Evolutionary conservation across 2,329 filamentous ascomycete species (phyloP).

Genomic region (Arthrobotrys musiformis): DNA sequence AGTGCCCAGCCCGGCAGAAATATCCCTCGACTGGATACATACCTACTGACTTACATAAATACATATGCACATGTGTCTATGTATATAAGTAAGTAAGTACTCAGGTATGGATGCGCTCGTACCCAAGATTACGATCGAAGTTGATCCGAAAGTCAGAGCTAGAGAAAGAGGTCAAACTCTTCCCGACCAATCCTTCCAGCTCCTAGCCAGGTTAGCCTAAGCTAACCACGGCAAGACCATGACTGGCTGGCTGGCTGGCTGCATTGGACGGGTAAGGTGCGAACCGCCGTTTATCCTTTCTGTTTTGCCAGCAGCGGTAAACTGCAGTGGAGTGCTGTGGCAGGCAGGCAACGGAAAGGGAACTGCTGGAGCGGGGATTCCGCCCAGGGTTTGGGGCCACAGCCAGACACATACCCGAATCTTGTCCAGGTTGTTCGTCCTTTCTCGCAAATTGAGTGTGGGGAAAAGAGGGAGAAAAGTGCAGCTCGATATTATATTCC

Average conservation of each 20-base stretch:
- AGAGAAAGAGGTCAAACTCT: not conserved
- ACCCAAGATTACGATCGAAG: not conserved
- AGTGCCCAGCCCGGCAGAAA: constrained; percentile 4
- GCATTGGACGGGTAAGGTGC: constrained; percentile 39
- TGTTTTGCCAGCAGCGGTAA: constrained; percentile 40
- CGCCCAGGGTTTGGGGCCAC: constrained; percentile 45
- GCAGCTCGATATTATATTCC: not conserved
- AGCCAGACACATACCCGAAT: constrained; percentile 39
- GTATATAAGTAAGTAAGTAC: too few relatives aligned
- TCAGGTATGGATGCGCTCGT: too few relatives aligned
- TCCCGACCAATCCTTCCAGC: constrained; percentile 9
- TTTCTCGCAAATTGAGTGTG: constrained; percentile 14
- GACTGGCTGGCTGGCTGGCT: not conserved
- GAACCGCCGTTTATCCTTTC: constrained; percentile 52
- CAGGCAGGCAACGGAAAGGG: constrained; percentile 6
- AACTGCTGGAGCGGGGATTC: constrained; percentile 38
- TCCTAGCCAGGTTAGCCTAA: constrained; percentile 11
- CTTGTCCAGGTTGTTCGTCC: constrained; percentile 10
- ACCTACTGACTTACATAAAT: too few relatives aligned
- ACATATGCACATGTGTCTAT: too few relatives aligned
- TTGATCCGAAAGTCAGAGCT: constrained; percentile 5
- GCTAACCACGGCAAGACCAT: constrained; percentile 3
- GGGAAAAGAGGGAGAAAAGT: not conserved
- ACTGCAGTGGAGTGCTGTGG: not conserved
- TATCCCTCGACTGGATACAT: constrained; percentile 14